Percentiles rank a stretch among this genome's conserved stretches.
Conservation (phyloP, 139 green algal genomes). For the Closterium sp. region DNA sequence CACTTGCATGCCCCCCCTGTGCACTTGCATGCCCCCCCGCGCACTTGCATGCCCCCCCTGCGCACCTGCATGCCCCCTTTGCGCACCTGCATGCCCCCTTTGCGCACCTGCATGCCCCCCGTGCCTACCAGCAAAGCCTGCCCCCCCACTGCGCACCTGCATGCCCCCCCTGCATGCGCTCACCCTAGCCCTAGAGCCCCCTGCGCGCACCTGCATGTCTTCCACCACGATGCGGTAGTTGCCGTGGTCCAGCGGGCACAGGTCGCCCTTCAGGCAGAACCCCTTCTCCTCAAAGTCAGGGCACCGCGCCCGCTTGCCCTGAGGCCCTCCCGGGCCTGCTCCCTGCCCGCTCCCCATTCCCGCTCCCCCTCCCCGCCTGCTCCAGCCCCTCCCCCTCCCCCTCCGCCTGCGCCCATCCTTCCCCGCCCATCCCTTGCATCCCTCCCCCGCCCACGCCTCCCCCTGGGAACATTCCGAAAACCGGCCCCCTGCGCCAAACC, state of each 20-base stretch:
- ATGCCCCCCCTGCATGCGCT: background rate
- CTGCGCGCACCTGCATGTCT: constrained; percentile 41
- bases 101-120: background rate
- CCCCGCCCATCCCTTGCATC: background rate
- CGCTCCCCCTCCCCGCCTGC: background rate
- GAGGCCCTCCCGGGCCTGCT: background rate
- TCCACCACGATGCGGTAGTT: constrained; percentile 39
- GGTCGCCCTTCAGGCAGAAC: constrained; percentile 46
- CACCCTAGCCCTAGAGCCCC: background rate
- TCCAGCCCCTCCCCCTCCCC: constrained; percentile 1
- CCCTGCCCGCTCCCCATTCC: background rate
- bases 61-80: background rate
- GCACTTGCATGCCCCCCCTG: background rate
- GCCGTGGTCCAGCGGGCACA: constrained; percentile 51
- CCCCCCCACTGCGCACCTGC: background rate
- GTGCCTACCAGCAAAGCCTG: background rate
- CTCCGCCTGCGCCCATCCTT: constrained; percentile 16
- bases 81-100: background rate
- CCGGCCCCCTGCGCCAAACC: background rate
- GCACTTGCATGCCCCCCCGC: background rate
- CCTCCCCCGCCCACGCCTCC: background rate
- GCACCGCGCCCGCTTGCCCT: constrained; percentile 24
- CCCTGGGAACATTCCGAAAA: background rate
- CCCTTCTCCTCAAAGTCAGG: constrained; percentile 49
- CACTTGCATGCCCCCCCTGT: no score